Conservation (phyloP, 345 rosid genomes). For the Cardamine occulta region DNA sequence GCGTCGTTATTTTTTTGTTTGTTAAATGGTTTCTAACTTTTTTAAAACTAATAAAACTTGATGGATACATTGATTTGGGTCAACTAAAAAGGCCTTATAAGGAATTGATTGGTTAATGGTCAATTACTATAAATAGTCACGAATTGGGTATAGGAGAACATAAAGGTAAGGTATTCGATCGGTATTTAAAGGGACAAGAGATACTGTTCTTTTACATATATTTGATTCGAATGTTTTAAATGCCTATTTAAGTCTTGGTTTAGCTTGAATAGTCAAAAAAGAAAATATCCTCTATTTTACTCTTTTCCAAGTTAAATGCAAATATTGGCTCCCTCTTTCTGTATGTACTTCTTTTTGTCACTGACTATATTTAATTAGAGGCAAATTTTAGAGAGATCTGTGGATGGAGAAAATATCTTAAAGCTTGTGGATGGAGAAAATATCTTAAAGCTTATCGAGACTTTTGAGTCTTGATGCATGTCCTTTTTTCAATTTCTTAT, state of each 20-base stretch:
- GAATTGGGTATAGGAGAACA: background rate
- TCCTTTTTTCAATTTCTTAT: slow-evolving; percentile 27
- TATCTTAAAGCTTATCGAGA: slow-evolving; percentile 30
- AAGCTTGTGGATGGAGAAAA: too few relatives aligned
- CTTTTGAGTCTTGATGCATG: slow-evolving; percentile 28
- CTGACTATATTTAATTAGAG: slow-evolving; percentile 19
- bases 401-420: background rate
- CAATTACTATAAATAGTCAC: background rate
- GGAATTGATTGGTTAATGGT: too few relatives aligned
- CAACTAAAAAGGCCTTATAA: too few relatives aligned
- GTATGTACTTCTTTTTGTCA: slow-evolving; percentile 30
- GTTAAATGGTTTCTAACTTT: too few relatives aligned
- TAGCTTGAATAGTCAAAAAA: background rate
- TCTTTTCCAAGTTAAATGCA: slow-evolving; percentile 23
- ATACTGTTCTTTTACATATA: background rate
- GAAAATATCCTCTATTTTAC: background rate
- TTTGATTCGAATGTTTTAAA: background rate
- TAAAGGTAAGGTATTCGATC: background rate
- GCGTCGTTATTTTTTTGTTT: too few relatives aligned
- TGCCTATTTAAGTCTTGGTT: too few relatives aligned
- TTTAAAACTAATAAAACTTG: too few relatives aligned
- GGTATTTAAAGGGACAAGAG: background rate
- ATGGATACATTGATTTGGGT: too few relatives aligned
- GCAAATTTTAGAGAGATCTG: slow-evolving; percentile 19
- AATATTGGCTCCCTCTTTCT: slow-evolving; percentile 22